Base-by-base conservation (phyloP, 1,139 yeast genomes). In the Saccharomyces hybrid region DNA sequence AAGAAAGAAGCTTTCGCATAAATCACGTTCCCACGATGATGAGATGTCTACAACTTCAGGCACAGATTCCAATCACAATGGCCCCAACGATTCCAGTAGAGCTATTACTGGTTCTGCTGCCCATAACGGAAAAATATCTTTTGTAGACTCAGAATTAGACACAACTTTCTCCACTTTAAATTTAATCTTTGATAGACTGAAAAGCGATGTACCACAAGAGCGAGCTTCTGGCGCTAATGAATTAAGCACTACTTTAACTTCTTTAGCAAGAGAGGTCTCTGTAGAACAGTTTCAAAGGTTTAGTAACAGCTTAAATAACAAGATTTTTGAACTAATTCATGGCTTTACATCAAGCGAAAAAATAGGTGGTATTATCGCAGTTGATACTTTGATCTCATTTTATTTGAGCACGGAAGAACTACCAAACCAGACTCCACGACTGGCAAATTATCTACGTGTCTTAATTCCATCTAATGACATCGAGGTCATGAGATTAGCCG, bases 281-380 rank as follows among this genome's bases (percentile, higher is more conserved):
- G 78, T 86, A 0, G 96, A 89, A 65, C 93, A 86, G 62, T 83
- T 88, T 64, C 82, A 87, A 56, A 73, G 90, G 48, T 87, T 87
- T 69, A 88, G 87, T 69, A 89, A 87, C 67, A 95, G 86, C 58
- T 85, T 93, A 59, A 90, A 91, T 73, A 88, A 89, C 66, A 82
- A 87, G 57, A 88, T 93, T 29, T 91, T 89, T 69, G 96, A 88
- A 66, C 76, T 90, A 53, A 80, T 90, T 51, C 90, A 89, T 62
- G 83, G 93, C 9, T 80, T 83, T 11, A 93, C 86, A 61, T 73
- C 84, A 1, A 72, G 78, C 32, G 90, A 86, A 59, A 84, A 88
- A 59, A 77, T 91, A 46, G 98, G 98, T 9, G 98, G 97, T 41
- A 85, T 91, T 44, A 81, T 89, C 14, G 98, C 97, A 7, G 85